These are phyloP conservation scores for Backusella sp. DNA, from an alignment of 192 early-diverging fungal species.

Conservation along the genomic window DNA sequence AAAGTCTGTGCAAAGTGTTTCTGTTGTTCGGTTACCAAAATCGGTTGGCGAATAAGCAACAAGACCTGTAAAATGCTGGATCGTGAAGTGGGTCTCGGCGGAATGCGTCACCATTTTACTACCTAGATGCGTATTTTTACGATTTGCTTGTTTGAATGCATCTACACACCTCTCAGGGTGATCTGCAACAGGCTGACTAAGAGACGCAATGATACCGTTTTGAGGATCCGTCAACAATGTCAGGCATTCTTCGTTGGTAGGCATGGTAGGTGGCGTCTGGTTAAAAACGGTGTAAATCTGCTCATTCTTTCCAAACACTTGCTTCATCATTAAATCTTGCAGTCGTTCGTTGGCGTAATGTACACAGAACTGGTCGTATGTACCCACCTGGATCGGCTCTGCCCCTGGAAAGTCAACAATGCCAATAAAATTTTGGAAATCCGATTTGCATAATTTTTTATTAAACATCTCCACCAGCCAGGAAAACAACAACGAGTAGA, in stretches of 20 bases:
- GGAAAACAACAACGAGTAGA: conserved; percentile 80
- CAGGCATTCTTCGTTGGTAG: conserved; percentile 62
- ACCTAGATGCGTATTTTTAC: conserved; percentile 40
- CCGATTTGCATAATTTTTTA: conserved; percentile 67
- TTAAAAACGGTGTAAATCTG: conserved; percentile 62
- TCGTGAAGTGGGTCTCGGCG: conserved; percentile 59
- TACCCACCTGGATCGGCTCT: conserved; percentile 39
- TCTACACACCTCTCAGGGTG: conserved; percentile 53
- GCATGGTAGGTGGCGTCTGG: conserved; percentile 44
- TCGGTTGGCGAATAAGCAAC: conserved; percentile 62
- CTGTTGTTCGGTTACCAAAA: conserved; percentile 73
- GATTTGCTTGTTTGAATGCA: conserved; percentile 49
- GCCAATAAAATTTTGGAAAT: conserved; percentile 70
- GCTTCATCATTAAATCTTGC: conserved; percentile 69
- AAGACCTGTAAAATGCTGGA: conserved; percentile 76
- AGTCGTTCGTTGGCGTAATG: conserved; percentile 90
- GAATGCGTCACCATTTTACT: conserved; percentile 24
- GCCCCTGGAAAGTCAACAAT: conserved; percentile 87
- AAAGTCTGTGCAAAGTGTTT: conserved; percentile 82
- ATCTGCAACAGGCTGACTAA: conserved; percentile 35
- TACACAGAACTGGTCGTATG: conserved; percentile 71
- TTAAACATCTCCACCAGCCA: conserved; percentile 83
- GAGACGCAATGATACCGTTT: conserved; percentile 64
- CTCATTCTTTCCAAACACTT: conserved; percentile 65
- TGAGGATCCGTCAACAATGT: conserved; percentile 64